Percentiles rank a stretch among this genome's conserved stretches.
Conservation (phyloP, 2,329 filamentous ascomycete species). For the Fusarium sp. region DNA sequence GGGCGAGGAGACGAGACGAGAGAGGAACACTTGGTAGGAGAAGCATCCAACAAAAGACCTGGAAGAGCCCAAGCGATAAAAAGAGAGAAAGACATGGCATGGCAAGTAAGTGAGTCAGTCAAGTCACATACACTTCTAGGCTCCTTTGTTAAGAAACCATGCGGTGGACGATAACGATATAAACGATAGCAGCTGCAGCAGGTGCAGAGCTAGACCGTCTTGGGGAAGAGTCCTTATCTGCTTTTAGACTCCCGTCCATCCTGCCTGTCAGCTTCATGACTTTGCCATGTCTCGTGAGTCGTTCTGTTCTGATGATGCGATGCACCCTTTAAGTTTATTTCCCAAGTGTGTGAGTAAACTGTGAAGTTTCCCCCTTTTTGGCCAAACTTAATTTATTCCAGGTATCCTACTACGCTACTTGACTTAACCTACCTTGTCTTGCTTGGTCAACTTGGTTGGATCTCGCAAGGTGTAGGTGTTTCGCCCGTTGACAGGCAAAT, state of each 20-base stretch:
- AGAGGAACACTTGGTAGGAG: constrained; percentile 7
- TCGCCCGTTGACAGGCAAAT: too few relatives aligned
- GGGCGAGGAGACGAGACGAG: constrained; percentile 14
- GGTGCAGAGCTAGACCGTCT: constrained; percentile 25
- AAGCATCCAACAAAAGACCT: too few relatives aligned
- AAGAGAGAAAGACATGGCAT: background rate
- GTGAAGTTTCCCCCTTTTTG: constrained; percentile 1
- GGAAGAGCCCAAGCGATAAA: too few relatives aligned
- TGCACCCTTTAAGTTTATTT: background rate
- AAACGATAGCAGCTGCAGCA: constrained; percentile 1
- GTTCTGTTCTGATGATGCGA: constrained; percentile 34
- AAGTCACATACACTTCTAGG: too few relatives aligned
- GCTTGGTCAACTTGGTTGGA: too few relatives aligned
- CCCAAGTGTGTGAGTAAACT: background rate
- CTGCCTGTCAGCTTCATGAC: constrained; percentile 17
- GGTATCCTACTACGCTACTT: constrained; percentile 13
- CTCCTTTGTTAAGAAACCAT: background rate
- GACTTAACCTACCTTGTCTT: background rate
- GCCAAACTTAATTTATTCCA: constrained; percentile 28
- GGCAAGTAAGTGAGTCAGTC: constrained; percentile 24
- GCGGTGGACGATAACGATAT: constrained; percentile 5
- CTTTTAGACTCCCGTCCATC: constrained; percentile 6
- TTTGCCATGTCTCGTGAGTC: constrained; percentile 27
- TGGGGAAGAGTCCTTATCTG: constrained; percentile 6
- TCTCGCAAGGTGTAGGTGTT: too few relatives aligned